Conservation (phyloP, 257 asterid species). For the Capsicum chinense region DNA sequence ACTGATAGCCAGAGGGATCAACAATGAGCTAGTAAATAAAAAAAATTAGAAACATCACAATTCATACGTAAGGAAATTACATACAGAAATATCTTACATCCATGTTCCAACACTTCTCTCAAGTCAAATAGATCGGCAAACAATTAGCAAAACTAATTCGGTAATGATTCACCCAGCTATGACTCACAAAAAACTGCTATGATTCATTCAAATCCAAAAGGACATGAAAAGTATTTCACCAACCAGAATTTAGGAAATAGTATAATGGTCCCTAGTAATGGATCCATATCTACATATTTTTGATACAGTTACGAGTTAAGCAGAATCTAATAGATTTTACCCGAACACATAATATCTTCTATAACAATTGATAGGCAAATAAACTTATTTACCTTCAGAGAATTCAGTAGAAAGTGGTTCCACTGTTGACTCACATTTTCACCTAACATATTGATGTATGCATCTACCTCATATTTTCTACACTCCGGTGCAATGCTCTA, state of each 20-base stretch:
- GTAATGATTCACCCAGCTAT: background rate
- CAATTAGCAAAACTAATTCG: constrained; percentile 12
- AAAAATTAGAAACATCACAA: background rate
- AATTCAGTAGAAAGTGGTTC: constrained; percentile 41
- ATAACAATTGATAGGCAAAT: background rate
- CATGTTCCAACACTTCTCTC: background rate
- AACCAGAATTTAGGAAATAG: background rate
- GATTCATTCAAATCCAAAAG: background rate
- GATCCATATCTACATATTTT: background rate
- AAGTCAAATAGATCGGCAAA: background rate
- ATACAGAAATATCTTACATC: constrained; percentile 1
- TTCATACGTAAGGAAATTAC: constrained; percentile 9
- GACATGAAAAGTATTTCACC: constrained; percentile 11
- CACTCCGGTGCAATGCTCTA: constrained; percentile 24
- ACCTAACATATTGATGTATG: background rate
- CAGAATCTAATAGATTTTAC: background rate
- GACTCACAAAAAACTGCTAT: constrained; percentile 4
- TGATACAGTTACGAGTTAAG: background rate
- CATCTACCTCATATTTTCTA: constrained; percentile 22
- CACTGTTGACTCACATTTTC: constrained; percentile 41
- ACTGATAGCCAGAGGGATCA: background rate
- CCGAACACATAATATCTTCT: background rate
- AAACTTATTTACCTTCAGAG: constrained; percentile 49
- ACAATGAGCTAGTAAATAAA: background rate
- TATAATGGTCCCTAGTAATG: background rate